Percentiles rank a stretch among this genome's conserved stretches.
Conservation (phyloP, 2,329 filamentous ascomycete species). For the Chaetomiaceae sp. region DNA sequence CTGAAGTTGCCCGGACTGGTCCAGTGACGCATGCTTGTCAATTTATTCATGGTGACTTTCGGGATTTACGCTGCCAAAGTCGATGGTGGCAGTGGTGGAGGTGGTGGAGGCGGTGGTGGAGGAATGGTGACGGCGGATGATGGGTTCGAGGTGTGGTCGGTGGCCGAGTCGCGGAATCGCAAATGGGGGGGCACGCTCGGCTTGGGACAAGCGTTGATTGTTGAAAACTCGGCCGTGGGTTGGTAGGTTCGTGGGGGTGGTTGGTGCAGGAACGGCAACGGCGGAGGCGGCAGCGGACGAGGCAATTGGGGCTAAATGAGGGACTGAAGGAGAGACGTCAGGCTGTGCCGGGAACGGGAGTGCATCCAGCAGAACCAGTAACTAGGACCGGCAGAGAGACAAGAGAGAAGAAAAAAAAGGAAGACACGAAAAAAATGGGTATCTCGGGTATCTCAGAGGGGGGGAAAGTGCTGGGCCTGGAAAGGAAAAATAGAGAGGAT, state of each 20-base stretch:
- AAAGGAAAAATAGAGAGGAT: constrained; percentile 23
- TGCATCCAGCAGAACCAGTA: constrained; percentile 28
- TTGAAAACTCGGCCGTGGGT: neutral
- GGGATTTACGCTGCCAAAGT: constrained; percentile 6
- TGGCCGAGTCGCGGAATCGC: too few species aligned
- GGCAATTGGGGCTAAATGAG: constrained; percentile 25
- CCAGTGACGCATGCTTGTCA: constrained; percentile 69
- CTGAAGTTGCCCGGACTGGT: constrained; percentile 58
- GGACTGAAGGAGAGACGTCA: constrained; percentile 23
- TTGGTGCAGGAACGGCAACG: constrained; percentile 8
- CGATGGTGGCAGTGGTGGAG: constrained; percentile 2
- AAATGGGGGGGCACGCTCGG: too few species aligned
- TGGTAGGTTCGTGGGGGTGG: neutral
- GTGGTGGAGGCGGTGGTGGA: neutral
- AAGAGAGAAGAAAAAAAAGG: constrained; percentile 12
- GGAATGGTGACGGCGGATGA: too few species aligned
- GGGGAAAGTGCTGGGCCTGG: constrained; percentile 7
- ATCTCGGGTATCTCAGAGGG: constrained; percentile 23
- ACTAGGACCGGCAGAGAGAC: too few species aligned
- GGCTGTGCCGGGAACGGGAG: constrained; percentile 18
- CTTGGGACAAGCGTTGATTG: neutral
- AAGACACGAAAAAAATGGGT: constrained; percentile 43
- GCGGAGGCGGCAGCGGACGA: constrained; percentile 12
- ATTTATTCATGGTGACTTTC: constrained; percentile 61
- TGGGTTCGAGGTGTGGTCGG: too few species aligned